Base-by-base conservation (phyloP, 2,329 filamentous ascomycete species). In the Fusarium veterinarium region DNA sequence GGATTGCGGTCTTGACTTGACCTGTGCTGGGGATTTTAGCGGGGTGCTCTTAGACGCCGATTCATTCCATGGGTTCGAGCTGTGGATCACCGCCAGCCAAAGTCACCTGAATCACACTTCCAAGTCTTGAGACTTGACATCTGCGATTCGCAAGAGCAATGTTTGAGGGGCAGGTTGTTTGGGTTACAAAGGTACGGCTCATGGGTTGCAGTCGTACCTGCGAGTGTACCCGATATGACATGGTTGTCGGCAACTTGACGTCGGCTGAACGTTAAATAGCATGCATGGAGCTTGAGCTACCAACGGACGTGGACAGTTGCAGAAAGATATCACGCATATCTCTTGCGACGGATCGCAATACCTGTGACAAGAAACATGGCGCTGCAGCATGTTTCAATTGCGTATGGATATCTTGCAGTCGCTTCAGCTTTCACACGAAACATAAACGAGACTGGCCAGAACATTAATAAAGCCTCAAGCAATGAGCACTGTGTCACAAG, bases 11-110 rank as follows among this genome's bases (percentile, higher is more conserved):
- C 65, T 71, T 68, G 45, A 72, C 40, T 67, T 53, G 63, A 61
- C 30, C 75, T 67, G 67, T 75, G 49, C 64, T 71, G 56, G 68
- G 62, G 41, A 40, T 66, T 67, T 69, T 61, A 68, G 71, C 44
- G 73, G 72, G 62, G 67, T 59, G 41, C 49, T 52, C 40, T 64
- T 58, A 48, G 35, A 58, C 55, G 40, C 65, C 61, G 66, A 42
- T 44, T 52, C 64, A 56, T 66, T 59, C 68, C 44, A 44, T 42
- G 40, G 49, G 28, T 60, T 46, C 35, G 30, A 52, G 40, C 40
- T 28, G 46, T 60, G 59, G 30, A 56, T 44, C 37, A 28, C 46
- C 30, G 28, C 46, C 46, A 55, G 40, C 25, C 64, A 40, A 31
- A 60, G 30, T 60, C 40, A 69, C 49, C 49, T 56, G 41, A 45